Conservation (phyloP, 2,329 filamentous ascomycete species). For the Colletotrichum godetiae region DNA sequence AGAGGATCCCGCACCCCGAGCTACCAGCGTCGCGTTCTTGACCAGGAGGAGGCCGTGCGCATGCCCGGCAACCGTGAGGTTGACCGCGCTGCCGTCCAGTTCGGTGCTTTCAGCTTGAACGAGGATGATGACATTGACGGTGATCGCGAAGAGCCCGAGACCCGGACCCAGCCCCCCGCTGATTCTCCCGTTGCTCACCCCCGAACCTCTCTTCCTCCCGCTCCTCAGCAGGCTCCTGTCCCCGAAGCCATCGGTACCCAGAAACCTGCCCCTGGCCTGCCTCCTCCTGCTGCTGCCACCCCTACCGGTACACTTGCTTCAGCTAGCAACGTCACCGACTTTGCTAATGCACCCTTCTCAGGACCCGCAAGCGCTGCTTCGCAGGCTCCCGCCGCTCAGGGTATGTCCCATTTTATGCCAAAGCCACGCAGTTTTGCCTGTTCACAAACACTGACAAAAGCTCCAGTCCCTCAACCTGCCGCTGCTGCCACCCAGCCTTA, state of each 20-base stretch:
- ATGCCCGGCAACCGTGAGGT: slow-evolving; percentile 98
- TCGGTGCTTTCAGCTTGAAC: slow-evolving; percentile 93
- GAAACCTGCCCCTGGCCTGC: slow-evolving; percentile 60
- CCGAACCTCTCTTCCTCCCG: slow-evolving; percentile 86
- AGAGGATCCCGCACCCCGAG: slow-evolving; percentile 76
- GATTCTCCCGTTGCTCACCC: slow-evolving; percentile 91
- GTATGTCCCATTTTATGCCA: slow-evolving; percentile 50
- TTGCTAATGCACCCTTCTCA: slow-evolving; percentile 22
- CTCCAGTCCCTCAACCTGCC: slow-evolving; percentile 57
- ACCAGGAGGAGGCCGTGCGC: slow-evolving; percentile 97
- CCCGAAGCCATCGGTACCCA: slow-evolving; percentile 66
- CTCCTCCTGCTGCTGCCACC: slow-evolving; percentile 52
- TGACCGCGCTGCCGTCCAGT: slow-evolving; percentile 92
- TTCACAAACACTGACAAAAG: not conserved
- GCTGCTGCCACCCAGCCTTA: slow-evolving; percentile 73
- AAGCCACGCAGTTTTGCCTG: slow-evolving; percentile 36
- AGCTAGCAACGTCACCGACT: slow-evolving; percentile 34
- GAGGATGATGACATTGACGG: slow-evolving; percentile 91
- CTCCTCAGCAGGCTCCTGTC: slow-evolving; percentile 63
- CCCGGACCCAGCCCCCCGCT: slow-evolving; percentile 89
- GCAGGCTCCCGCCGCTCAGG: slow-evolving; percentile 39
- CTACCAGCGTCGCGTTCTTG: slow-evolving; percentile 86
- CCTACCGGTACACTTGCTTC: slow-evolving; percentile 45
- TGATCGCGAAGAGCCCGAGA: slow-evolving; percentile 95
- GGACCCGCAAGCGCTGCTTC: slow-evolving; percentile 44